phyloP scores from a whole-genome alignment of 2,329 filamentous ascomycete species.

The Phialemoniopsis sp. region DNA sequence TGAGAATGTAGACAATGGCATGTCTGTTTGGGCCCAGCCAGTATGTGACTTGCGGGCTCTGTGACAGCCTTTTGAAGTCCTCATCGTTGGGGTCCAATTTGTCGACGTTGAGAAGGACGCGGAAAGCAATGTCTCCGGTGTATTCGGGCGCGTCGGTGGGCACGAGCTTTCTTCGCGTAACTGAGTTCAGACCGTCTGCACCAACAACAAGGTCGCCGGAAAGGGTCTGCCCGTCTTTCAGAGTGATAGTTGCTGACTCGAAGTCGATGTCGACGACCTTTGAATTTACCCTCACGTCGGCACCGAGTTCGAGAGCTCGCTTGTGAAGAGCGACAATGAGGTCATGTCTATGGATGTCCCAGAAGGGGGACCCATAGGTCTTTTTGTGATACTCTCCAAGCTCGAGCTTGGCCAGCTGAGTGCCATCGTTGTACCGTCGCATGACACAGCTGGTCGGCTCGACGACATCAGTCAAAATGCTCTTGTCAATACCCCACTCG shows the following conservation, averaged over 20 bases:
- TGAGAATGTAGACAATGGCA: conserved; percentile 8
- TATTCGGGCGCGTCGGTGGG: conserved; percentile 6
- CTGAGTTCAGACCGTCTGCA: conserved; percentile 5
- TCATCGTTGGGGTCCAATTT: conserved; percentile 1
- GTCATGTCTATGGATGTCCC: conserved; percentile 8
- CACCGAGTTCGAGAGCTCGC: conserved; percentile 4
- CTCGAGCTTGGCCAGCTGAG: conserved; percentile 1
- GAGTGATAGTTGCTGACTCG: conserved; percentile 2
- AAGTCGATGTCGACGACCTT: conserved; percentile 4
- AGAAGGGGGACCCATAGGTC: conserved; percentile 6
- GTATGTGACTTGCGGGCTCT: conserved; percentile 6
- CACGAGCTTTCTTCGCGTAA: conserved; percentile 2
- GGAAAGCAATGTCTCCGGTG: conserved; percentile 7
- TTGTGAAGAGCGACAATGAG: conserved; percentile 6
- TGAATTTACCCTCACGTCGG: conserved; percentile 2
- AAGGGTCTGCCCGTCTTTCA: not conserved
- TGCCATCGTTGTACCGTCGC: conserved; percentile 5
- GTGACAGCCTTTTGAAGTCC: not conserved
- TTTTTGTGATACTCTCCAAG: conserved; percentile 2
- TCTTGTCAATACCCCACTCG: conserved; percentile 3
- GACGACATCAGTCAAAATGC: conserved; percentile 3
- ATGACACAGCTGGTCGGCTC: conserved; percentile 7
- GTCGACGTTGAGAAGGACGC: conserved; percentile 3
- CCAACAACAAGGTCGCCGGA: conserved; percentile 3
- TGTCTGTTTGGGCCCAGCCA: conserved; percentile 5